Base-by-base conservation (phyloP, 78 protist genomes). In the Speleostelium caveatum region DNA sequence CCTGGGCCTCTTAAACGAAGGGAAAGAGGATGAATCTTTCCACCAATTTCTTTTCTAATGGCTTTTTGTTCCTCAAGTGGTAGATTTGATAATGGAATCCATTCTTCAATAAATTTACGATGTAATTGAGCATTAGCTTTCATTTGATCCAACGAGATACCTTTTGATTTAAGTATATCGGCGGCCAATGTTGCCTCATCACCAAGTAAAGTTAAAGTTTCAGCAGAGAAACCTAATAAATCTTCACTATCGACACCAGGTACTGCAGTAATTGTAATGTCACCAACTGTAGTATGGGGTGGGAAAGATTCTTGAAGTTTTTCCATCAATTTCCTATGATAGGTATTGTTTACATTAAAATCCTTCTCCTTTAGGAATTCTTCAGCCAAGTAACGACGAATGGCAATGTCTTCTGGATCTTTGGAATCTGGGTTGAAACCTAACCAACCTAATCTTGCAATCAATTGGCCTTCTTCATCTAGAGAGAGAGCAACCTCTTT, bases 391-490 rank as follows among this genome's bases (percentile, higher is more conserved):
- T 77, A 69, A n/a, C 38, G 72, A 32, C 89, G 22, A 16, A 41
- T 61, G 17, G 39, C n/a, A 12, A 45, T 21, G 30, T 87, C 86
- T n/a, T 67, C 67, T 22, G 3, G 53, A 22, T 87, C 33, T 17
- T 14, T 61, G 2, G 86, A 74, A 19, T 73, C 26, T 28, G 85
- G 85, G 19, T 60, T 6, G 74, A 87, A 76, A 26, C 94, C 94
- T 1, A 24, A 17, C 86, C 88, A 76, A 28, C 74, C 33, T 17
- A 87, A 41, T 45, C 78, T 41, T 16, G 94, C 86, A 33, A 87
- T 51, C 35, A 76, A 24, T 39, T 87, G 94, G 21, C 94, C 94
- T 33, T 87, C 94, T 51, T 87, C 87, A 36, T 87, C 94, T 19
- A 87, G 75, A 3, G 89, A 87, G 51, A 87, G 19, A 28, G 94